Base-by-base conservation (phyloP, 768 basidiomycete genomes). In the Leccinellum rugosiceps region DNA sequence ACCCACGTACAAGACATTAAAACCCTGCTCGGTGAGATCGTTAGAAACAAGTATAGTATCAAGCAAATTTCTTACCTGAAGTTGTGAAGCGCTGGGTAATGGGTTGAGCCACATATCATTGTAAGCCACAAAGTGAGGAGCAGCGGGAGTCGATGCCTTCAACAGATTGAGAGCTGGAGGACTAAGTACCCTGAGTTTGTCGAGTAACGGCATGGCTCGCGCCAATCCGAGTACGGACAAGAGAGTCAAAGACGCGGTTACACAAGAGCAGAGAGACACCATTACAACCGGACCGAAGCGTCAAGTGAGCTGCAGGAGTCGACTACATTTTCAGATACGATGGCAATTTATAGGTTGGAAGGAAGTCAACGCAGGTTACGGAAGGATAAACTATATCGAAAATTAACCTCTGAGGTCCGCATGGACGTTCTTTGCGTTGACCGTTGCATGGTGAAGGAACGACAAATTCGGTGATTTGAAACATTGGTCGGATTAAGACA, bases 111-210 rank as follows among this genome's bases (percentile, higher is more conserved):
- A 83, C 44, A 57, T 62, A 61, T 78, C 77, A 51, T 72, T 74
- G 63, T 79, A 79, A 23, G 72, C 65, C 9, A 77, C 63, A 31
- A 75, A 87, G 63, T 80, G 77, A 43, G 85, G 85, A 4, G 82
- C 75, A 23, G 77, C 76, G 0, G 78, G 75, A 1, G 50, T 57
- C 2, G 60, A 58, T 31, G 48, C 56, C 55, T 52, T 58, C 57
- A 69, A 25, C 19, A 69, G 17, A 31, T 63, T 61, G 44, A 62
- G 68, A 51, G 68, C 67, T n/a, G 65, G 50, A 7, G 61, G 59
- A 53, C 61, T 70, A 47, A 70, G 58, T 15, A 21, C 25, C 14
- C 38, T 50, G 50, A 71, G 61, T 38, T 57, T 69, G 35, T 71
- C 47, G 10, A 53, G 54, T 6, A 70, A 53, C 13, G 70, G 67